phyloP scores from a whole-genome alignment of 805 yeast genomes.

The Sporopachydermia quercuum region DNA sequence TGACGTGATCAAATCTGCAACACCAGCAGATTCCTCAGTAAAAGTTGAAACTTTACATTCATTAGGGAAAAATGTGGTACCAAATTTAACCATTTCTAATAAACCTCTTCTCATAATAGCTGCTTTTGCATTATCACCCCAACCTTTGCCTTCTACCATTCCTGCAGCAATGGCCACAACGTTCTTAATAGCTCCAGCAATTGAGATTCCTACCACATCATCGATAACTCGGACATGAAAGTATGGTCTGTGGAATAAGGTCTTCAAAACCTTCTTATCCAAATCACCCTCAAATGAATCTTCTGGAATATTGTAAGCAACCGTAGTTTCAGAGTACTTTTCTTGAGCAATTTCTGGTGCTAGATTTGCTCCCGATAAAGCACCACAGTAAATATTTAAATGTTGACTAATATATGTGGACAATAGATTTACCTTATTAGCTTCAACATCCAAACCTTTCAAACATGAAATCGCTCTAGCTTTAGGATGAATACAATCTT shows the following conservation, averaged over 20 bases:
- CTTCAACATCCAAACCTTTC: conserved; percentile 84
- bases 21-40: conserved; percentile 92
- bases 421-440: conserved; percentile 56
- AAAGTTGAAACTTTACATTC: conserved; percentile 63
- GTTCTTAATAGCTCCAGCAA: conserved; percentile 95
- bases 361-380: conserved; percentile 89
- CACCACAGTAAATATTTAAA: conserved; percentile 87
- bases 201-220: conserved; percentile 91
- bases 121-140: conserved; percentile 98
- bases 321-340: conserved; percentile 96
- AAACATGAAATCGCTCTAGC: conserved; percentile 89
- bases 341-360: conserved; percentile 95
- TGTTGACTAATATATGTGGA: conserved; percentile 66
- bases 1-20: conserved; percentile 94
- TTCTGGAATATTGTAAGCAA: conserved; percentile 68
- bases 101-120: conserved; percentile 95
- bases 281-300: conserved; percentile 63
- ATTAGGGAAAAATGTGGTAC: conserved; percentile 58
- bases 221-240: conserved; percentile 89
- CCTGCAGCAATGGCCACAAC: conserved; percentile 95
- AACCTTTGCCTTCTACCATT: conserved; percentile 90
- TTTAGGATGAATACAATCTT: conserved; percentile 54
- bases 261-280: conserved; percentile 56
- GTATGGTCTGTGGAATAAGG: conserved; percentile 91
- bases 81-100: conserved; percentile 79